phyloP scores from a whole-genome alignment of 225 moss, liverwort and hornwort species.

The Anthoceros angustus region DNA sequence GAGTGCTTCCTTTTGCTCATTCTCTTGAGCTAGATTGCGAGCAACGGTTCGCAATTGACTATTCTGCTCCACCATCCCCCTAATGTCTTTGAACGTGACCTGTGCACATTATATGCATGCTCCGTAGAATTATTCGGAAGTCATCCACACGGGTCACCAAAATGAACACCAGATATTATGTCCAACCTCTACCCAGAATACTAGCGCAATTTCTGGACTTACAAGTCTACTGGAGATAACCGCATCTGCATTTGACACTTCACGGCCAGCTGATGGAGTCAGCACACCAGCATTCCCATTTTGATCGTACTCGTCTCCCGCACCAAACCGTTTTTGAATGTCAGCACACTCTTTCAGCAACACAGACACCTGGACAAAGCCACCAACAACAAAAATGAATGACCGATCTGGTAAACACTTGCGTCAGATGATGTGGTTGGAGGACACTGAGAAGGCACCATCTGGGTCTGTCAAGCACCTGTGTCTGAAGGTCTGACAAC shows the following conservation, averaged over 20 bases:
- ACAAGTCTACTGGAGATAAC: constrained; percentile 85
- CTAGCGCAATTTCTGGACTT: neutral
- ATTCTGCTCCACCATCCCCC: constrained; percentile 97
- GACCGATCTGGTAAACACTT: neutral
- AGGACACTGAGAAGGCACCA: too few species aligned
- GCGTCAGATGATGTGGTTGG: too few species aligned
- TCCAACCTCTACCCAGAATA: neutral
- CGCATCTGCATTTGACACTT: constrained; percentile 53
- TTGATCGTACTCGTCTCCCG: constrained; percentile 37
- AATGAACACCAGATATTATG: neutral
- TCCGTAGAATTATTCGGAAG: neutral
- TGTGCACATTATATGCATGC: constrained; percentile 8
- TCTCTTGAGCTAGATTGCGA: constrained; percentile 73
- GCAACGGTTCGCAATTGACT: constrained; percentile 73
- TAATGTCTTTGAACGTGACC: constrained; percentile 85
- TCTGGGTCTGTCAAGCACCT: constrained; percentile 20
- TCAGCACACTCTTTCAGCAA: constrained; percentile 86
- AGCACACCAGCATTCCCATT: constrained; percentile 53
- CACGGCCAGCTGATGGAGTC: constrained; percentile 34
- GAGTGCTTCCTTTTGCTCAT: constrained; percentile 68
- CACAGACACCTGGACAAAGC: constrained; percentile 60
- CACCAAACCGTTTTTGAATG: constrained; percentile 72
- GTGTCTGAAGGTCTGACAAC: constrained; percentile 78
- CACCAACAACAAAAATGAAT: constrained; percentile 5
- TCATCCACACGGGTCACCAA: neutral